Conservation (phyloP, 805 yeast species). For the Scheffersomyces spartinae region DNA sequence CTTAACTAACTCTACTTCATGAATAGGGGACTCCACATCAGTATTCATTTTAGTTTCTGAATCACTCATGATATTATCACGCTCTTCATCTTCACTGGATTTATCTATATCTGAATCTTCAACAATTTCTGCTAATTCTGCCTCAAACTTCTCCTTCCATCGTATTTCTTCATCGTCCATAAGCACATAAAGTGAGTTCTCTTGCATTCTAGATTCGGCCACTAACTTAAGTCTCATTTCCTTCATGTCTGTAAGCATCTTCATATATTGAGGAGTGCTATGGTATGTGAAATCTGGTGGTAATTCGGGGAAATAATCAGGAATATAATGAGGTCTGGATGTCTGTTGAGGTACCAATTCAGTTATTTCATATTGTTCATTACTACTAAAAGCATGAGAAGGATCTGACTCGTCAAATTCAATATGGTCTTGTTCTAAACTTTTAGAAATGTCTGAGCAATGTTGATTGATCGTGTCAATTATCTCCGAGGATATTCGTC, state of each 20-base stretch:
- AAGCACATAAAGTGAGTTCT: constrained; percentile 58
- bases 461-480: too few relatives aligned
- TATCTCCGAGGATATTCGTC: too few relatives aligned
- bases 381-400: too few relatives aligned
- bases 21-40: constrained; percentile 2
- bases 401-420: too few relatives aligned
- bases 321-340: constrained; percentile 37
- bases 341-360: constrained; percentile 43
- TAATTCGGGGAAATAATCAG: constrained; percentile 71
- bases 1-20: background rate
- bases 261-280: constrained; percentile 58
- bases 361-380: constrained; percentile 38
- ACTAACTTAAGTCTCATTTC: constrained; percentile 61
- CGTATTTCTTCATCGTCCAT: constrained; percentile 27
- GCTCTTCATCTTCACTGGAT: constrained; percentile 6
- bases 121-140: constrained; percentile 9
- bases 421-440: too few relatives aligned
- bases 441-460: too few relatives aligned
- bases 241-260: constrained; percentile 57
- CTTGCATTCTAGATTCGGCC: constrained; percentile 73
- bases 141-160: constrained; percentile 18
- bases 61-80: constrained; percentile 13
- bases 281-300: constrained; percentile 93
- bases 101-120: constrained; percentile 5
- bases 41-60: background rate